Percentiles rank a stretch among this genome's conserved stretches.
phyloP scores from a whole-genome alignment of 768 basidiomycete genomes.

The Boletus patriciae region DNA sequence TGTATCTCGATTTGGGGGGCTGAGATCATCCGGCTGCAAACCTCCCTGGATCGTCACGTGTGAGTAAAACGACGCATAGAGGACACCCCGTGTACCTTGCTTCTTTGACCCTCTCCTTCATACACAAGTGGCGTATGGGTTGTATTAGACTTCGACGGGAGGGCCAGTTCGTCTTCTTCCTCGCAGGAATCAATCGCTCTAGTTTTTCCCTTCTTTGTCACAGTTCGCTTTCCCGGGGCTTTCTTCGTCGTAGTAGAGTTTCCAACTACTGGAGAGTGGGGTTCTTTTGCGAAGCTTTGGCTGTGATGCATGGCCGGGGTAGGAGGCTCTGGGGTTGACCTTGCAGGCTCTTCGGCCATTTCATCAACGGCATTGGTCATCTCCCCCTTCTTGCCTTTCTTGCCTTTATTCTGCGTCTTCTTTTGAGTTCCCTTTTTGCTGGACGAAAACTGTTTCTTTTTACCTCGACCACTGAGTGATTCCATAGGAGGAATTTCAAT shows the following conservation, averaged over 20 bases:
- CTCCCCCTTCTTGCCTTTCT: slow-evolving; percentile 33
- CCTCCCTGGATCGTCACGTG: slow-evolving; percentile 13
- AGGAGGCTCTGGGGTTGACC: slow-evolving; percentile 1
- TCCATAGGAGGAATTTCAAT: slow-evolving; percentile 25
- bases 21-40: slow-evolving; percentile 1
- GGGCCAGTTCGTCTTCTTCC: slow-evolving; percentile 23
- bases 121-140: neutral
- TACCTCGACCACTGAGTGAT: slow-evolving; percentile 4
- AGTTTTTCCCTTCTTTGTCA: slow-evolving; percentile 31
- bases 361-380: slow-evolving; percentile 5
- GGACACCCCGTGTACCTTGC: slow-evolving; percentile 13
- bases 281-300: neutral
- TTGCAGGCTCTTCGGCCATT: slow-evolving; percentile 3
- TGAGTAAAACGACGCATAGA: neutral
- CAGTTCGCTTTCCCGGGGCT: slow-evolving; percentile 9
- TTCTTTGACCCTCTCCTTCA: slow-evolving; percentile 9
- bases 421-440: slow-evolving; percentile 25
- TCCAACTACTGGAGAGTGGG: neutral
- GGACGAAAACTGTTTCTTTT: slow-evolving; percentile 8
- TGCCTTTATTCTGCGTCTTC: slow-evolving; percentile 23
- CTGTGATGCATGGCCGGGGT: neutral
- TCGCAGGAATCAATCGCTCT: slow-evolving; percentile 26
- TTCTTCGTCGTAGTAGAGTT: slow-evolving; percentile 21
- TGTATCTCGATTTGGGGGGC: neutral
- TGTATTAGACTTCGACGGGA: neutral